These are phyloP conservation scores for Blumeriella jaapii DNA, from an alignment of 2,329 filamentous ascomycete species.

Conservation along the genomic window DNA sequence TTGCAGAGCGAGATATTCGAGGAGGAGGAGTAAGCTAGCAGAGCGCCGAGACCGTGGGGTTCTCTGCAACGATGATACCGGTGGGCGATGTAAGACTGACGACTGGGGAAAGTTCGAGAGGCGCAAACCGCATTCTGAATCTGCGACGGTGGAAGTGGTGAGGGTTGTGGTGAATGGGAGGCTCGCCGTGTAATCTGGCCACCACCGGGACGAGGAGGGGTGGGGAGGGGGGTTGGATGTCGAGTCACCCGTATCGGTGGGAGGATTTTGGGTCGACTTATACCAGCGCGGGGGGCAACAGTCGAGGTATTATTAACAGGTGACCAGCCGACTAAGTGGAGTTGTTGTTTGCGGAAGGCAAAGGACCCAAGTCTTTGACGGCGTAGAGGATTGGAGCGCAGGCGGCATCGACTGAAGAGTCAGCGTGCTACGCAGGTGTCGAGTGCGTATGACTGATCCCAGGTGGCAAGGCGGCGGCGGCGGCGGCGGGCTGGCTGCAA, in stretches of 20 bases:
- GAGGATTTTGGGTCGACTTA: no score
- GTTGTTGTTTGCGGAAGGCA: conserved; percentile 14
- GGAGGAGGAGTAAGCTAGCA: conserved; percentile 28
- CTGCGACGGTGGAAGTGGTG: conserved; percentile 26
- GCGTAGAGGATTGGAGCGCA: conserved; percentile 11
- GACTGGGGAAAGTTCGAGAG: conserved; percentile 42
- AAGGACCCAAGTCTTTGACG: no score
- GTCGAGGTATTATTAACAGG: conserved; percentile 14
- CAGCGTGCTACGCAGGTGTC: conserved; percentile 4
- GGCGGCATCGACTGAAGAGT: conserved; percentile 14
- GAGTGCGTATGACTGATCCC: conserved; percentile 13
- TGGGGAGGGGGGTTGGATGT: conserved; percentile 3
- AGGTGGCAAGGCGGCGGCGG: no score
- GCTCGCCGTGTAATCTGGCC: conserved; percentile 21
- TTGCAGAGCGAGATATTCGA: conserved; percentile 35
- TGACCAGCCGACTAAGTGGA: conserved; percentile 23
- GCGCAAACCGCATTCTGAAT: conserved; percentile 47
- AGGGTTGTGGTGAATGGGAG: conserved; percentile 23
- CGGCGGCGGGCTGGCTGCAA: no score
- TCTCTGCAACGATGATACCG: conserved; percentile 45
- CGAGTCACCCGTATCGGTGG: no score
- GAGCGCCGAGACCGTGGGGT: conserved; percentile 31
- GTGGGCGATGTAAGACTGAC: conserved; percentile 49
- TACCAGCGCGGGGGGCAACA: no score
- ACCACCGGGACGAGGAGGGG: conserved; percentile 15